A percentile compares a stretch with the other conserved stretches of the same genome.
These are phyloP conservation scores for Boletus vinaceobasis DNA, from an alignment of 768 basidiomycete genomes.

Conservation along the genomic window DNA sequence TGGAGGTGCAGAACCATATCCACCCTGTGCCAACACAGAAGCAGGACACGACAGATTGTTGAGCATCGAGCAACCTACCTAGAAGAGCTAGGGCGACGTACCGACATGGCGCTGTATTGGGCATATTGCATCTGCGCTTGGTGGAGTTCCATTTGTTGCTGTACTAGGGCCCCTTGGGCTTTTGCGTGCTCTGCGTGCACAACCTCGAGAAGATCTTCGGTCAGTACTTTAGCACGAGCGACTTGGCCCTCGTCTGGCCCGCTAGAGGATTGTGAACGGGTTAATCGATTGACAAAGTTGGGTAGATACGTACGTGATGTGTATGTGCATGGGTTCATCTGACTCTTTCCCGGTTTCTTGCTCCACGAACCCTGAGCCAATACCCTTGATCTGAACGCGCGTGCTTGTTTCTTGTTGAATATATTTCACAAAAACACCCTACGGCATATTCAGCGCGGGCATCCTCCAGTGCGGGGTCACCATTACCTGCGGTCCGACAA, in stretches of 20 bases:
- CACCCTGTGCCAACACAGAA: constrained; percentile 27
- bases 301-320: constrained; percentile 67
- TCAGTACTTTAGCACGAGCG: constrained; percentile 79
- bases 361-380: constrained; percentile 94
- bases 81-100: constrained; percentile 29
- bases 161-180: constrained; percentile 57
- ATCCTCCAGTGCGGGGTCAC: not conserved
- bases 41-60: not conserved
- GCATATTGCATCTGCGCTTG: constrained; percentile 81
- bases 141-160: constrained; percentile 85
- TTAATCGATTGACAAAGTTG: constrained; percentile 16
- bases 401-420: constrained; percentile 96
- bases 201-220: constrained; percentile 87
- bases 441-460: not conserved
- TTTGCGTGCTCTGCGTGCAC: constrained; percentile 86
- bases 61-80: not conserved
- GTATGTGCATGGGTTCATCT: constrained; percentile 88
- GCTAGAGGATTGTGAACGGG: constrained; percentile 10
- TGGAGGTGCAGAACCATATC: constrained; percentile 36
- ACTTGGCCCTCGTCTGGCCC: constrained; percentile 90
- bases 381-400: constrained; percentile 94
- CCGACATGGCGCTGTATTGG: constrained; percentile 61
- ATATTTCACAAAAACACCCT: constrained; percentile 96
- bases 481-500: constrained; percentile 88
- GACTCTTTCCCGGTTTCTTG: constrained; percentile 84